phyloP scores from a whole-genome alignment of 2,329 filamentous ascomycete species.

The Cadophora luteo-olivacea region DNA sequence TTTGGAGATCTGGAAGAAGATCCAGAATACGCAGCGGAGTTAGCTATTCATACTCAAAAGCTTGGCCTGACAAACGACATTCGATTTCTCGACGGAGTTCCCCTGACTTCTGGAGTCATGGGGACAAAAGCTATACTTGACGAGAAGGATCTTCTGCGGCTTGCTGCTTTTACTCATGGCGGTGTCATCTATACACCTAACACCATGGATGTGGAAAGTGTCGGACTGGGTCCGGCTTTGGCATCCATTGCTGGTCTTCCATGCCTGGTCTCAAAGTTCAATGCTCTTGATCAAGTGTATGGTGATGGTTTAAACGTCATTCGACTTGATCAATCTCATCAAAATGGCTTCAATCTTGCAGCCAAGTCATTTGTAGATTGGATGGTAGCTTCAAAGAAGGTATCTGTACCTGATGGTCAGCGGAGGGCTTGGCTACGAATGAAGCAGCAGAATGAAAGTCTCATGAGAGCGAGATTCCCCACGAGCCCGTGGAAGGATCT shows the following conservation, averaged over 20 bases:
- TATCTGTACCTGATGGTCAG: constrained; percentile 5
- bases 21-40: constrained; percentile 5
- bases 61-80: not conserved
- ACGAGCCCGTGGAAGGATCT: constrained; percentile 8
- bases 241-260: constrained; percentile 12
- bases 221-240: constrained; percentile 15
- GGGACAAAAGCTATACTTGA: constrained; percentile 5
- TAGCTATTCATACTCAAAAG: not conserved
- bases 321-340: not conserved
- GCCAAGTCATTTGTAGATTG: not conserved
- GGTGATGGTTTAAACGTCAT: constrained; percentile 5
- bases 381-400: constrained; percentile 8
- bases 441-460: constrained; percentile 8
- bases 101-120: constrained; percentile 1
- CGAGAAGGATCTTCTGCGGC: constrained; percentile 13
- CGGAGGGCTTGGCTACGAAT: not conserved
- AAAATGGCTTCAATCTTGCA: not conserved
- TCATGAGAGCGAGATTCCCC: constrained; percentile 12
- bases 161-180: constrained; percentile 3
- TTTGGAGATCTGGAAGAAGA: constrained; percentile 19
- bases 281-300: constrained; percentile 14
- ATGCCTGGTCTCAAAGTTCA: constrained; percentile 11
- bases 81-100: constrained; percentile 11
- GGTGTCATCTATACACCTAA: constrained; percentile 11
- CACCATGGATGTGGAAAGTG: constrained; percentile 7